Conservation (phyloP, 2,329 filamentous ascomycete genomes). For the Trichoderma semiorbis region DNA sequence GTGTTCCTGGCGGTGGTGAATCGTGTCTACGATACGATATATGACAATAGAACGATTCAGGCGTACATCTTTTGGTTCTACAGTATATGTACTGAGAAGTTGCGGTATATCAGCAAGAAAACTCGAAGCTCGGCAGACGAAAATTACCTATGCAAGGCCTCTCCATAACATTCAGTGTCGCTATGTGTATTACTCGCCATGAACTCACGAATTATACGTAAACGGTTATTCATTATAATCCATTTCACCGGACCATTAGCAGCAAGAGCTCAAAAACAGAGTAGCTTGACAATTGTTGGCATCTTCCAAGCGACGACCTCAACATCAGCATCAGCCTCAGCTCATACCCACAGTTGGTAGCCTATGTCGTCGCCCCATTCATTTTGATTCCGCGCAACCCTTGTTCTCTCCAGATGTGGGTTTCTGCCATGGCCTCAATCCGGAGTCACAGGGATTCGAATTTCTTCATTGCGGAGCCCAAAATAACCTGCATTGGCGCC, state of each 20-base stretch:
- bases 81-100: background rate
- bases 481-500: slow-evolving; percentile 15
- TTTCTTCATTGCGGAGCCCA: background rate
- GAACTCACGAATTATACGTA: background rate
- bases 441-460: background rate
- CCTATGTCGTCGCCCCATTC: background rate
- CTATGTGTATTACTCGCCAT: background rate
- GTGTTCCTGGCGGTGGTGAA: slow-evolving; percentile 9
- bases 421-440: background rate
- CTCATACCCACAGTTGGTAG: background rate
- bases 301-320: background rate
- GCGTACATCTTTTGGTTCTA: background rate
- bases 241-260: background rate
- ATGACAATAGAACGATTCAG: background rate
- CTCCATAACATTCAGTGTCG: background rate
- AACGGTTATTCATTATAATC: background rate
- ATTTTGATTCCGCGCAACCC: background rate
- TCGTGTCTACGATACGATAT: background rate
- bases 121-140: background rate
- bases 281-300: background rate
- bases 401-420: background rate
- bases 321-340: background rate
- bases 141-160: background rate
- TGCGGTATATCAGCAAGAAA: background rate
- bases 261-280: background rate